Percentiles rank a stretch among this genome's conserved stretches.
Evolutionary conservation across 2,329 filamentous ascomycete genomes (phyloP).

Genomic region (Fusarium continuum): DNA sequence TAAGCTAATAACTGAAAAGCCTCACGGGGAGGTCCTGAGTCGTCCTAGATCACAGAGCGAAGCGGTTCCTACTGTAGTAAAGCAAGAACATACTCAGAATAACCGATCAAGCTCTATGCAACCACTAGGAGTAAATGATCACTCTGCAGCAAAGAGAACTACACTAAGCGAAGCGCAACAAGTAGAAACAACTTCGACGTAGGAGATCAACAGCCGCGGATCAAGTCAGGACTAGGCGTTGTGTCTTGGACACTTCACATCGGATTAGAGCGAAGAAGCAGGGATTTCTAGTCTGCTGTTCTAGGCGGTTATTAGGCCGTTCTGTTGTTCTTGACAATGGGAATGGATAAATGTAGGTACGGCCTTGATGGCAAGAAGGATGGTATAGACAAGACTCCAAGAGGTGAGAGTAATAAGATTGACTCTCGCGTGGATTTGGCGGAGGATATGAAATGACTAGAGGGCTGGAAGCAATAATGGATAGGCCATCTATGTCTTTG

Average conservation of each 20-base stretch:
- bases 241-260: not conserved
- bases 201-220: not conserved
- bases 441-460: not conserved
- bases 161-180: conserved; percentile 2
- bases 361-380: not conserved
- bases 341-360: not conserved
- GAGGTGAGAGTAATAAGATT: not conserved
- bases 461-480: not conserved
- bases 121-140: not conserved
- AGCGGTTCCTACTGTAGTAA: not conserved
- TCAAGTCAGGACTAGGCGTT: not conserved
- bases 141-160: not conserved
- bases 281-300: not conserved
- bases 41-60: conserved; percentile 9
- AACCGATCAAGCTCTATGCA: conserved; percentile 7
- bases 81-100: not conserved
- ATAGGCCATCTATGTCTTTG: not conserved
- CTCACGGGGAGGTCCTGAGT: not conserved
- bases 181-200: not conserved
- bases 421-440: not conserved
- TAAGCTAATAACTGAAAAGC: not conserved
- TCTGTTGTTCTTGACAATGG: not conserved
- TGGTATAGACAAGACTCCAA: not conserved
- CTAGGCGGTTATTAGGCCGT: not conserved
- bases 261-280: not conserved